Evolutionary conservation across 1,139 yeast species (phyloP).

Genomic region (Candida mesenterica): DNA sequence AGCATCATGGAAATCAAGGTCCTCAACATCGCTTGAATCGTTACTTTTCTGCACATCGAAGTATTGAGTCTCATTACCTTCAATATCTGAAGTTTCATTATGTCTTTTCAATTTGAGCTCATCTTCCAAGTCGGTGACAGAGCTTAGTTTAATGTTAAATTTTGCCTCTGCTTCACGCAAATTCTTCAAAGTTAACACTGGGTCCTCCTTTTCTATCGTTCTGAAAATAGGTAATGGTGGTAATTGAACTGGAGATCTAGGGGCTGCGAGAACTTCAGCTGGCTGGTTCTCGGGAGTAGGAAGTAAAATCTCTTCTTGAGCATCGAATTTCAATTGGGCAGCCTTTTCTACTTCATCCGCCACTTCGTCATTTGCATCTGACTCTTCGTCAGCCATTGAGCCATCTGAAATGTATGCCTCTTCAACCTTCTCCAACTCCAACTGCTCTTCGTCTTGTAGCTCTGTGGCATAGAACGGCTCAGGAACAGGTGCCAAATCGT

Average conservation of each 20-base stretch:
- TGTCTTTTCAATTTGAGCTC: conserved; percentile 13
- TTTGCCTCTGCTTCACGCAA: conserved; percentile 33
- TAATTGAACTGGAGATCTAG: conserved; percentile 1
- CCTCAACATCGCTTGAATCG: conserved; percentile 2
- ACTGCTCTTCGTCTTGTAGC: conserved; percentile 7
- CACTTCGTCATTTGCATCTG: conserved; percentile 8
- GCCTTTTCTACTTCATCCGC: conserved; percentile 1
- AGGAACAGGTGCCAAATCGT: conserved; percentile 19
- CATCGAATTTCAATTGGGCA: neutral
- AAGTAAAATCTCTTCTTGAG: neutral
- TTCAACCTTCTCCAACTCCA: conserved; percentile 13
- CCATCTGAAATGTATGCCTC: conserved; percentile 28
- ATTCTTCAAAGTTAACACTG: conserved; percentile 27
- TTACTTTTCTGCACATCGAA: conserved; percentile 3
- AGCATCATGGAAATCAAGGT: neutral
- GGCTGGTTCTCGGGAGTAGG: neutral
- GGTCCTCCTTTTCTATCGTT: conserved; percentile 32
- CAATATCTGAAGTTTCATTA: conserved; percentile 1
- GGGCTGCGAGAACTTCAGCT: neutral
- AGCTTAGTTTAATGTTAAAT: conserved; percentile 30
- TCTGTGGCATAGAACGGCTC: conserved; percentile 18
- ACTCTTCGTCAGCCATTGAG: conserved; percentile 27
- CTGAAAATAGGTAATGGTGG: conserved; percentile 26
- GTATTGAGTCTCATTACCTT: neutral
- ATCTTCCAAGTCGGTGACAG: conserved; percentile 30